Percentiles rank a stretch among this genome's conserved stretches.
phyloP scores from a whole-genome alignment of 2,329 filamentous ascomycete species.

The Fusarium sp. region DNA sequence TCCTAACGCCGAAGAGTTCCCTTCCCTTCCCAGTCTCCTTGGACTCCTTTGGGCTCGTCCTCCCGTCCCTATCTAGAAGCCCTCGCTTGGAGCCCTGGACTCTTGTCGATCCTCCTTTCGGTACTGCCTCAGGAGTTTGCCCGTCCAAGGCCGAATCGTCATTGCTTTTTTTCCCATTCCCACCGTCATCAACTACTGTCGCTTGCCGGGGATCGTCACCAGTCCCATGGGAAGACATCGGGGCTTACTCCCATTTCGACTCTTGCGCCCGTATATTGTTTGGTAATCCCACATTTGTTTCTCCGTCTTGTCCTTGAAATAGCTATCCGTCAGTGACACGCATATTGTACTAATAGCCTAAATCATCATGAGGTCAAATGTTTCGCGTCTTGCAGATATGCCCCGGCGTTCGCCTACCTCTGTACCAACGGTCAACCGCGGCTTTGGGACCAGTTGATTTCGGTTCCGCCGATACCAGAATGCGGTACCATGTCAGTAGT shows the following conservation, averaged over 20 bases:
- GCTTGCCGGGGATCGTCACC: constrained; percentile 13
- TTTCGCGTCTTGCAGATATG: constrained; percentile 11
- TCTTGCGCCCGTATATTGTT: background rate
- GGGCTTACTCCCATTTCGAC: constrained; percentile 2
- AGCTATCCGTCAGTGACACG: background rate
- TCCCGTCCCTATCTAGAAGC: constrained; percentile 14
- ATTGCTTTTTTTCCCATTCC: background rate
- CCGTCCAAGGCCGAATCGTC: constrained; percentile 4
- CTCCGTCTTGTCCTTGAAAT: constrained; percentile 8
- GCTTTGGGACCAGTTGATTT: constrained; percentile 16
- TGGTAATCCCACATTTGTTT: constrained; percentile 1
- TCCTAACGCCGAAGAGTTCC: constrained; percentile 13
- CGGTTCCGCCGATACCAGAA: background rate
- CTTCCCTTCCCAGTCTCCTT: background rate
- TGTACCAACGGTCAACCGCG: constrained; percentile 8
- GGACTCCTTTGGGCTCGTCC: background rate
- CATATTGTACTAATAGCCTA: constrained; percentile 13
- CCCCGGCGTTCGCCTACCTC: constrained; percentile 12
- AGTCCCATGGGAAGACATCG: background rate
- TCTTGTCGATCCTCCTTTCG: constrained; percentile 40
- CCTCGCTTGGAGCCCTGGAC: constrained; percentile 19
- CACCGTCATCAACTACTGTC: constrained; percentile 7
- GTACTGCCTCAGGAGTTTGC: constrained; percentile 24
- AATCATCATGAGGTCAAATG: background rate
- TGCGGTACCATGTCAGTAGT: background rate